These are phyloP conservation scores for Tothia fuscella DNA, from an alignment of 2,329 filamentous ascomycete species.

Conservation along the genomic window DNA sequence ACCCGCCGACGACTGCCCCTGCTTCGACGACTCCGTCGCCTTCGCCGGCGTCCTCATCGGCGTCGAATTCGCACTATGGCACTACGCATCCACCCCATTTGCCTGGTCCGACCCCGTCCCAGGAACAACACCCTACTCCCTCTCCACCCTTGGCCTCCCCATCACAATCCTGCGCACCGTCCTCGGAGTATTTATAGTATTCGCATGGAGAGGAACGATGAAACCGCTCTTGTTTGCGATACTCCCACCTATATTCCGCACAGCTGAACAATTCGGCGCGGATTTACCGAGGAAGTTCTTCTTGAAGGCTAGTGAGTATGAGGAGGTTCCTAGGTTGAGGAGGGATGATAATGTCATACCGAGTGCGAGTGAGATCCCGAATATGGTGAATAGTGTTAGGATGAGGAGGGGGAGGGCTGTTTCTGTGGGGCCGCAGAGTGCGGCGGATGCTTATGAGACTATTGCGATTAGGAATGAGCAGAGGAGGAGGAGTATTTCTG, in stretches of 20 bases:
- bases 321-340: constrained; percentile 61
- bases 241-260: constrained; percentile 76
- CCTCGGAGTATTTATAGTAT: constrained; percentile 70
- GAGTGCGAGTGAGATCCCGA: constrained; percentile 71
- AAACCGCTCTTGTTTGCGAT: constrained; percentile 69
- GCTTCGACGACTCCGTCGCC: constrained; percentile 89
- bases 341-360: constrained; percentile 83
- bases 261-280: constrained; percentile 68
- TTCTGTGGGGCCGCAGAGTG: constrained; percentile 87
- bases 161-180: constrained; percentile 56
- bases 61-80: constrained; percentile 72
- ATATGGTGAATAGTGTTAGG: constrained; percentile 47
- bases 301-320: constrained; percentile 81
- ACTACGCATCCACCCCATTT: constrained; percentile 51
- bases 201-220: constrained; percentile 80
- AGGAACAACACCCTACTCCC: constrained; percentile 51
- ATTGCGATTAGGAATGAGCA: constrained; percentile 75
- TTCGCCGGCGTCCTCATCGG: constrained; percentile 88
- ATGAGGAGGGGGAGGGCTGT: constrained; percentile 72
- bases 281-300: constrained; percentile 84
- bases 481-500: constrained; percentile 36
- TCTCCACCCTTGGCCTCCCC: constrained; percentile 47
- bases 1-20: constrained; percentile 91
- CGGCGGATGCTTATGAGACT: constrained; percentile 91
- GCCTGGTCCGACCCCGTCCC: constrained; percentile 42